phyloP scores from a whole-genome alignment of 2,329 filamentous ascomycete genomes.

The Alternaria sp. region DNA sequence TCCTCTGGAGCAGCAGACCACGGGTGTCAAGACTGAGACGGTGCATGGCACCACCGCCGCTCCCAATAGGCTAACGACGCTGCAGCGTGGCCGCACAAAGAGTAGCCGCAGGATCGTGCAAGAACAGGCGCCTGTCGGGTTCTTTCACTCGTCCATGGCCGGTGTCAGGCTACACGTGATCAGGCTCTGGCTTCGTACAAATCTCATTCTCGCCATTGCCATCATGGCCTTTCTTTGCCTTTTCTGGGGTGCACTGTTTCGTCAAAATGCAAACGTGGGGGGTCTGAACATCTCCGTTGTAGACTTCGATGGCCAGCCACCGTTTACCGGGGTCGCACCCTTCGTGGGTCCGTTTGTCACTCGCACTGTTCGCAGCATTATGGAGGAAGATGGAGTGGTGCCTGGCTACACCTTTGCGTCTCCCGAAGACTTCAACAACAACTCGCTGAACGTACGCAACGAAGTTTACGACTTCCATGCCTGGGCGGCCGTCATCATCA shows the following conservation, averaged over 20 bases:
- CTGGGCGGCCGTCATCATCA: constrained; percentile 67
- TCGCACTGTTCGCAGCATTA: constrained; percentile 51
- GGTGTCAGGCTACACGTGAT: constrained; percentile 39
- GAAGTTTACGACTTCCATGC: constrained; percentile 64
- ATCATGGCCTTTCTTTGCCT: constrained; percentile 35
- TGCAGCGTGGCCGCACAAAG: constrained; percentile 24
- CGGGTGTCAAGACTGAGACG: constrained; percentile 33
- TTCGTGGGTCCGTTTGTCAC: constrained; percentile 63
- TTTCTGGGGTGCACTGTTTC: constrained; percentile 41
- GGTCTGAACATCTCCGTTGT: constrained; percentile 64
- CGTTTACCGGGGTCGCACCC: constrained; percentile 54
- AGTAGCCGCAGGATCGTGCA: constrained; percentile 22
- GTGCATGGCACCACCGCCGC: constrained; percentile 14
- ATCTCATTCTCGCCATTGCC: constrained; percentile 32
- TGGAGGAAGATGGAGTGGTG: constrained; percentile 42
- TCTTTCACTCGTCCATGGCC: constrained; percentile 40
- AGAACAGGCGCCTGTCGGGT: constrained; percentile 26
- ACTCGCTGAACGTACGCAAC: constrained; percentile 63
- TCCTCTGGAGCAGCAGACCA: background rate
- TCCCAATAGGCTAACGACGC: constrained; percentile 13
- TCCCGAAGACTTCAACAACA: constrained; percentile 59
- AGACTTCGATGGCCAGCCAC: constrained; percentile 65
- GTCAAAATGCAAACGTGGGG: constrained; percentile 24
- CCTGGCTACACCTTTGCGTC: constrained; percentile 59
- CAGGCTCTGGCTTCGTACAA: constrained; percentile 35